Evolutionary conservation across 192 early-diverging fungal genomes (phyloP).

Genomic region (Rhizophagus sp.): DNA sequence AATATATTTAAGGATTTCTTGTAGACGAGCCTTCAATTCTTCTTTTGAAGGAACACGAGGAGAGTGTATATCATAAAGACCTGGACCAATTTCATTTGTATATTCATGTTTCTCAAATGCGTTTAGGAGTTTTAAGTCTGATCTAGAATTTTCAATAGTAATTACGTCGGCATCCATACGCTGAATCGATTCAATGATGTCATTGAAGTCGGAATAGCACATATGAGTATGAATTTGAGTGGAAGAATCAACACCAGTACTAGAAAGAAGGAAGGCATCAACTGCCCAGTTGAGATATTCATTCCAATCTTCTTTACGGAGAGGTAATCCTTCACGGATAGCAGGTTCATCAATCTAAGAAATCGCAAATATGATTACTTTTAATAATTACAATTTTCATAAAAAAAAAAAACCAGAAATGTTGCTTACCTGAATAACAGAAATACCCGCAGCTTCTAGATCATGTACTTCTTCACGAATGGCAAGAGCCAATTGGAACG

Average conservation of each 20-base stretch:
- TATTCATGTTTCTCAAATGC: conserved; percentile 86
- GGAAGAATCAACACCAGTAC: conserved; percentile 77
- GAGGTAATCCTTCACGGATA: conserved; percentile 96
- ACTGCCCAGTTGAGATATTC: conserved; percentile 96
- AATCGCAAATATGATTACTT: background rate
- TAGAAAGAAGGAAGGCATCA: conserved; percentile 87
- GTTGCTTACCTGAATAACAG: conserved; percentile 71
- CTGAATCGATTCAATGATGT: conserved; percentile 94
- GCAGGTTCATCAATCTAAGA: conserved; percentile 91
- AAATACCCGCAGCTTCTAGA: conserved; percentile 89
- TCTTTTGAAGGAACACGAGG: conserved; percentile 88
- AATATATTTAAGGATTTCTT: conserved; percentile 79
- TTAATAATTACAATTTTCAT: background rate
- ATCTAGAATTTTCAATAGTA: conserved; percentile 98
- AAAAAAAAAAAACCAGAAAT: background rate
- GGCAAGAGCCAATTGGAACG: conserved; percentile 90
- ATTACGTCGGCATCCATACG: conserved; percentile 95
- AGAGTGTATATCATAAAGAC: conserved; percentile 98
- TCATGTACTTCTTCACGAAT: conserved; percentile 96
- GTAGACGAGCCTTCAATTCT: conserved; percentile 87
- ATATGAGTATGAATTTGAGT: conserved; percentile 99
- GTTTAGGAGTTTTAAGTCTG: conserved; percentile 90
- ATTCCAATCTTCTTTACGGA: conserved; percentile 83
- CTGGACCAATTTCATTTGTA: conserved; percentile 91
- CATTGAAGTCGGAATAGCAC: conserved; percentile 99